phyloP scores from a whole-genome alignment of 139 green algal genomes.

The Picochlorum sp. region DNA sequence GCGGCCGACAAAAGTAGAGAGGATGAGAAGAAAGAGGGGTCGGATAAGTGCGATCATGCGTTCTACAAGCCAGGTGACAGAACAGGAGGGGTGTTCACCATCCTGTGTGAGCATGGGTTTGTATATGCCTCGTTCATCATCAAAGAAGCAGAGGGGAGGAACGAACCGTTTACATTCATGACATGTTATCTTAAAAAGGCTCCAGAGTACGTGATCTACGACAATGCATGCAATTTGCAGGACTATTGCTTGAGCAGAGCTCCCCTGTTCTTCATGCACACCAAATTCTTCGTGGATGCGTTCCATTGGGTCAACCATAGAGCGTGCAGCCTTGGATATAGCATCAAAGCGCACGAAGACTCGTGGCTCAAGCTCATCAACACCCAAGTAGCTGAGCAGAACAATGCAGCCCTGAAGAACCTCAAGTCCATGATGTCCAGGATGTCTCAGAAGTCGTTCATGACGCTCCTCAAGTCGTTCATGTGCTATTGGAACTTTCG shows the following conservation, averaged over 20 bases:
- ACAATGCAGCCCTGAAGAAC: conserved; percentile 3
- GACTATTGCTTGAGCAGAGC: conserved; percentile 2
- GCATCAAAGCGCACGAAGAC: not conserved
- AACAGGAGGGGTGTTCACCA: not conserved
- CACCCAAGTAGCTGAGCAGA: not conserved
- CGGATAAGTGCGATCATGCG: not conserved
- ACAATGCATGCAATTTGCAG: conserved; percentile 3
- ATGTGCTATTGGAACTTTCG: conserved; percentile 2
- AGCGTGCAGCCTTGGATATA: not conserved
- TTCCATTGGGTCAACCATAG: not conserved
- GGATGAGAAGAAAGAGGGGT: not conserved
- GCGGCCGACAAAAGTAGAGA: not conserved
- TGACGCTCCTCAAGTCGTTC: not conserved
- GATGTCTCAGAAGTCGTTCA: conserved; percentile 1
- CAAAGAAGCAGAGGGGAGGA: conserved; percentile 1
- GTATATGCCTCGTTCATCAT: conserved; percentile 1
- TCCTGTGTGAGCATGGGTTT: conserved; percentile 3
- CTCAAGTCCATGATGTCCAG: not conserved
- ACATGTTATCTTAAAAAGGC: not conserved
- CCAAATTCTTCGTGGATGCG: not conserved
- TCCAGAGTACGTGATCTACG: not conserved
- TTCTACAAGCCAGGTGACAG: conserved; percentile 2
- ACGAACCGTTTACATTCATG: conserved; percentile 2
- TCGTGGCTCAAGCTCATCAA: not conserved
- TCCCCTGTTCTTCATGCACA: not conserved